Evolutionary conservation across 2,329 filamentous ascomycete genomes (phyloP), one percentile per base, ranked within the genome.

Genomic region (Aureobasidium vineae): DNA sequence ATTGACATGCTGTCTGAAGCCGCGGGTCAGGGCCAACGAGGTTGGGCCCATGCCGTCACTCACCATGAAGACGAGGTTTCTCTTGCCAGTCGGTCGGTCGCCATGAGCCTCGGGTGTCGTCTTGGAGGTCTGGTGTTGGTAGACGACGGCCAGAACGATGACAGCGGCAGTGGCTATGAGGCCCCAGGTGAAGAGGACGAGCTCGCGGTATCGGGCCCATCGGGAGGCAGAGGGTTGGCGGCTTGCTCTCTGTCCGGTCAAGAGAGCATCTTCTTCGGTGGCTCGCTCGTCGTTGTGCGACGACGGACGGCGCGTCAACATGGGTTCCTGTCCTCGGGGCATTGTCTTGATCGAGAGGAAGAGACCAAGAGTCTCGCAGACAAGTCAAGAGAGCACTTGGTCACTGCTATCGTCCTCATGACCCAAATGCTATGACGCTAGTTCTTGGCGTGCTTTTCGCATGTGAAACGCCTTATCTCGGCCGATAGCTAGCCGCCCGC

Each of bases 21-120:
- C 90, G 66, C 95, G 85, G 7, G 95, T 97, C 75, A 99, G 79
- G 31, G 90, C 90, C 64, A 99, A 83, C 72, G 91, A 94, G 10
- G 95, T 91, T 8, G 95, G 95, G 0, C 95, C 95, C 95, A 99
- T 99, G 74, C 95, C 95, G 77, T 99, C 95, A 0, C 92, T 97
- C 43, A 99, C 94, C 95, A 99, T 99, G 82, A 99, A 98, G 72
- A 99, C 89, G 63, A 99, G 83, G 78, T 98, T 99, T 65, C 91
- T 86, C 83, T 98, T 99, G 63, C 87, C 86, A 41, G 71, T 70
- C 13, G 75, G 73, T 43, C 68, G 73, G 31, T 72, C 73, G 60
- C 70, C 69, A 45, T 73, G 72, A 19, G 43, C 45, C 26, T 31
- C 47, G 0, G 54, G 23, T 1, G 43, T 23, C 15, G 41, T 36